These are phyloP conservation scores for Suillus subaureus DNA, from an alignment of 768 basidiomycete species.

Conservation along the genomic window DNA sequence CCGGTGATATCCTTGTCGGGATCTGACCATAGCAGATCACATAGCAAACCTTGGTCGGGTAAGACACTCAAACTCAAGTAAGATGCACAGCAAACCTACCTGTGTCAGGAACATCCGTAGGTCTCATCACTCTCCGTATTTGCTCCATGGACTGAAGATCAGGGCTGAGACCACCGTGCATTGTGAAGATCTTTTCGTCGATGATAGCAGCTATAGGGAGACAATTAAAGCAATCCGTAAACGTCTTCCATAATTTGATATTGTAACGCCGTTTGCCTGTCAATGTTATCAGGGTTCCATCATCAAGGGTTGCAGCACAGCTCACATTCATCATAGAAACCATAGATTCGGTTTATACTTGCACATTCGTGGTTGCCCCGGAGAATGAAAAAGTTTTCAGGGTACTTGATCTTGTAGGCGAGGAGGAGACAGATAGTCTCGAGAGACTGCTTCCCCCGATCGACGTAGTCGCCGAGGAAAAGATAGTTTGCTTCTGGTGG, in stretches of 20 bases:
- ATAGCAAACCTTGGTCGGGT: conserved; percentile 70
- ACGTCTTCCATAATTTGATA: conserved; percentile 99
- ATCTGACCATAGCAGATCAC: conserved; percentile 98
- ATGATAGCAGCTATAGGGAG: conserved; percentile 99
- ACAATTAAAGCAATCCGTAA: conserved; percentile 99
- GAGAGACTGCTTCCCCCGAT: conserved; percentile 97
- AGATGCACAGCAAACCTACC: conserved; percentile 50
- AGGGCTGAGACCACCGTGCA: conserved; percentile 97
- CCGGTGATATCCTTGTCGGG: conserved; percentile 99
- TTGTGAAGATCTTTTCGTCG: conserved; percentile 99
- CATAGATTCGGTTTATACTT: conserved; percentile 99
- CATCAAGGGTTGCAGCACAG: conserved; percentile 19
- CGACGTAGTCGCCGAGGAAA: conserved; percentile 99
- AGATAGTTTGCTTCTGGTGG: conserved; percentile 99
- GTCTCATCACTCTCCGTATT: conserved; percentile 98
- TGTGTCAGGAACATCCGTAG: conserved; percentile 98
- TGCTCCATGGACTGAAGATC: conserved; percentile 99
- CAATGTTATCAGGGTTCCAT: conserved; percentile 15
- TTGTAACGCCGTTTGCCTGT: conserved; percentile 99
- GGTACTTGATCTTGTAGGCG: conserved; percentile 99
- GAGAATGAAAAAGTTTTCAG: conserved; percentile 99
- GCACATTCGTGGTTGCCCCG: conserved; percentile 99
- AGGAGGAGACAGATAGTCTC: conserved; percentile 99
- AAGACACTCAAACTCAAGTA: not conserved
- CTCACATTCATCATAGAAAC: conserved; percentile 99